Conservation (phyloP, 1,284 basidiomycete species). For the Austropuccinia psidii region DNA sequence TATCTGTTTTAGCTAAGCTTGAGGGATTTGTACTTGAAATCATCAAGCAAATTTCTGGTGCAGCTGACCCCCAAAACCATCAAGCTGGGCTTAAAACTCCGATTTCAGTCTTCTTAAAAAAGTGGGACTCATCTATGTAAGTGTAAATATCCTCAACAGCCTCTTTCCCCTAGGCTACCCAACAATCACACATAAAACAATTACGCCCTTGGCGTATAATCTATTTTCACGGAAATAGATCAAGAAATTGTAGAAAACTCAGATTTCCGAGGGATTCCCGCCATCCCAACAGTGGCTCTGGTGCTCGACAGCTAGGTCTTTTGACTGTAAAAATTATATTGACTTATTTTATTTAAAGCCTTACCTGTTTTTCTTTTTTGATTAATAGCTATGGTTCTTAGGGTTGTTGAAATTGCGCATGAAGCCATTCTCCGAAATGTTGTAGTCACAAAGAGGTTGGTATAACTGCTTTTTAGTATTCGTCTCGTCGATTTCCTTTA, state of each 20-base stretch:
- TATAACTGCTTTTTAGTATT: background rate
- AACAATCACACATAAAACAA: no score
- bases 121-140: no score
- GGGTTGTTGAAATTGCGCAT: conserved; percentile 13
- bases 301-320: conserved; percentile 12
- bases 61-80: no score
- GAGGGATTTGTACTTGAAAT: no score
- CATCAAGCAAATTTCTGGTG: no score
- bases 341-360: background rate
- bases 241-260: background rate
- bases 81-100: no score
- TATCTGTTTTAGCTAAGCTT: no score
- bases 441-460: conserved; percentile 26
- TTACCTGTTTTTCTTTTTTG: background rate
- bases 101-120: no score
- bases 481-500: no score
- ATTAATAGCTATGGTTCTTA: background rate
- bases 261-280: conserved; percentile 8
- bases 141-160: no score
- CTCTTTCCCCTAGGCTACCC: no score
- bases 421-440: conserved; percentile 16
- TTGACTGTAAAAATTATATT: background rate
- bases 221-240: background rate
- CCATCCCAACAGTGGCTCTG: background rate
- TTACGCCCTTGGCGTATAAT: no score